These are phyloP conservation scores for Suhomyces bribrorum DNA, from an alignment of 1,139 yeast species.

Conservation along the genomic window DNA sequence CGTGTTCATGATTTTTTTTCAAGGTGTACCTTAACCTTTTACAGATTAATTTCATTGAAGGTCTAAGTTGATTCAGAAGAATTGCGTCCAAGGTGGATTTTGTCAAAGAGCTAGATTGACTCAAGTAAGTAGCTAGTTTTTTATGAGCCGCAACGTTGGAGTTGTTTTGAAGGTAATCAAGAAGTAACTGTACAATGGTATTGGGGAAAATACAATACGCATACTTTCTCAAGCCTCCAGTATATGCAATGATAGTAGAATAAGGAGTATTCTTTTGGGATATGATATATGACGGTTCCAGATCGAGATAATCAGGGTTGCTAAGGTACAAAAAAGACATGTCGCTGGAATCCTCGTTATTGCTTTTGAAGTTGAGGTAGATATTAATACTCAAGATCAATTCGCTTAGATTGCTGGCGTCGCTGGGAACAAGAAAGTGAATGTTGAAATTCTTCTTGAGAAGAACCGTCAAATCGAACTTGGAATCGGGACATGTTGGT, in stretches of 20 bases:
- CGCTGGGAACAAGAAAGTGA: conserved; percentile 40
- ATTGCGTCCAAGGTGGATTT: conserved; percentile 34
- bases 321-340: conserved; percentile 19
- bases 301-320: conserved; percentile 12
- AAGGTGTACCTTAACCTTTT: conserved; percentile 53
- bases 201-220: conserved; percentile 45
- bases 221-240: conserved; percentile 47
- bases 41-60: conserved; percentile 44
- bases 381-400: conserved; percentile 39
- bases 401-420: conserved; percentile 37
- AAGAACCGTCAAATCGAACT: conserved; percentile 34
- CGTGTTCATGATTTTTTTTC: conserved; percentile 24
- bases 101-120: conserved; percentile 25
- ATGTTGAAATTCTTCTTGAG: conserved; percentile 43
- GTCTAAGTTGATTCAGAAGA: conserved; percentile 49
- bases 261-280: conserved; percentile 26
- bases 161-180: conserved; percentile 30
- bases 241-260: conserved; percentile 37
- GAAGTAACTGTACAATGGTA: conserved; percentile 24
- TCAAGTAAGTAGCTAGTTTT: conserved; percentile 12
- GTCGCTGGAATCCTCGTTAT: conserved; percentile 4
- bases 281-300: conserved; percentile 39
- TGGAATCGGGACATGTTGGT: conserved; percentile 14
- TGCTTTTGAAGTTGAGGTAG: conserved; percentile 30
- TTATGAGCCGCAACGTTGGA: conserved; percentile 15